These are phyloP conservation scores for Lipomyces starkeyi DNA, from an alignment of 805 yeast species.

Conservation along the genomic window DNA sequence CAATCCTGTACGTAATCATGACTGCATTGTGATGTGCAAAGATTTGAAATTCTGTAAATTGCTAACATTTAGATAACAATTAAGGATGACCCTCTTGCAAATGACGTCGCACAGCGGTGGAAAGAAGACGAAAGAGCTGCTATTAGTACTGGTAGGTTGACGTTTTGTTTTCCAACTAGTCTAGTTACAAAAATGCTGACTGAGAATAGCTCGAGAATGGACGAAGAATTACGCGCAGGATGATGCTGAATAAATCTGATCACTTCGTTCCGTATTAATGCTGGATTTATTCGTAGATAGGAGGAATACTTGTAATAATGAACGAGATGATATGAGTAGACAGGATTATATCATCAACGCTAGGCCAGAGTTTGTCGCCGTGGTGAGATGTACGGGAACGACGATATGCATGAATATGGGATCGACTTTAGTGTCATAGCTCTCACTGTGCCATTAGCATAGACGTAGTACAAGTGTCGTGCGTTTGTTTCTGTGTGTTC, in stretches of 20 bases:
- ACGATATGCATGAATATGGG: not conserved
- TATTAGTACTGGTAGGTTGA: slow-evolving; percentile 69
- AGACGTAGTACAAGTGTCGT: not conserved
- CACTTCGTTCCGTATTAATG: not conserved
- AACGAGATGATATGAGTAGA: not conserved
- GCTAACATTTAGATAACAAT: not conserved
- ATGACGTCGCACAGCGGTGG: slow-evolving; percentile 98
- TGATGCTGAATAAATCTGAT: slow-evolving; percentile 11
- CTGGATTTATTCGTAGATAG: not conserved
- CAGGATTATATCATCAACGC: not conserved
- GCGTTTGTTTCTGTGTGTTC: not conserved
- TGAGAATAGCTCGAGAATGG: slow-evolving; percentile 57
- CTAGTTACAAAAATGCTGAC: not conserved
- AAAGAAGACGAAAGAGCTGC: slow-evolving; percentile 82
- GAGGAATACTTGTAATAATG: not conserved
- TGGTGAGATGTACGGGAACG: not conserved
- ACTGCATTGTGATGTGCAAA: not conserved
- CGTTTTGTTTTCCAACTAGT: not conserved
- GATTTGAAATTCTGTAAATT: not conserved
- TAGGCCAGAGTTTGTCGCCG: not conserved
- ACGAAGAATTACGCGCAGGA: slow-evolving; percentile 62
- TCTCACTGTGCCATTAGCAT: not conserved
- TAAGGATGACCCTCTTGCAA: slow-evolving; percentile 90
- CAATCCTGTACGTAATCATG: slow-evolving; percentile 60
- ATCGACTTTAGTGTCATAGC: not conserved